phyloP scores from a whole-genome alignment of 2,329 filamentous ascomycete species.

The Beauveria rudraprayagi region DNA sequence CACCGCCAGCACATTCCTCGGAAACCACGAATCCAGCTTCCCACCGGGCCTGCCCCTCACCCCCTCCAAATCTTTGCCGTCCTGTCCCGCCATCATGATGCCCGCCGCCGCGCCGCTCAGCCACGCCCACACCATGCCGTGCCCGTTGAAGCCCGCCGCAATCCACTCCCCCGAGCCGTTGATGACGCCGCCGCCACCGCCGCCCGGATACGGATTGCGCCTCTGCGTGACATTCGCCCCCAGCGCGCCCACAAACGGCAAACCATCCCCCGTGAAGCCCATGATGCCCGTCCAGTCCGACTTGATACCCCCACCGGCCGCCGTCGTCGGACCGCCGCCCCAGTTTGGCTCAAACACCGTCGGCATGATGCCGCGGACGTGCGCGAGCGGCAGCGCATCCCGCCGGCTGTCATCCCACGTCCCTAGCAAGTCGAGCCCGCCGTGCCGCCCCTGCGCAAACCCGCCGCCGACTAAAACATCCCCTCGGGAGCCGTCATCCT shows the following conservation, averaged over 20 bases:
- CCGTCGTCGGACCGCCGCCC: slow-evolving; percentile 19
- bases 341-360: slow-evolving; percentile 32
- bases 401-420: slow-evolving; percentile 36
- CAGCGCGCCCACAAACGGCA: slow-evolving; percentile 43
- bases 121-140: slow-evolving; percentile 48
- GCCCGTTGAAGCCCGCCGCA: slow-evolving; percentile 41
- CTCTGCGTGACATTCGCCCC: slow-evolving; percentile 7
- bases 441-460: slow-evolving; percentile 36
- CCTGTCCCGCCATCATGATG: slow-evolving; percentile 35
- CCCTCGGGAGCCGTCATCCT: slow-evolving; percentile 22
- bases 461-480: slow-evolving; percentile 50
- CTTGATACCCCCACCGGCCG: slow-evolving; percentile 18
- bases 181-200: slow-evolving; percentile 3
- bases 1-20: slow-evolving; percentile 25
- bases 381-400: slow-evolving; percentile 31
- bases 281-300: slow-evolving; percentile 43
- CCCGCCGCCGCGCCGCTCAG: slow-evolving; percentile 40
- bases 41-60: slow-evolving; percentile 29
- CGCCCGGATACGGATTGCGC: slow-evolving; percentile 9
- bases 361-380: slow-evolving; percentile 34
- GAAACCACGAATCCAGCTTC: slow-evolving; percentile 32
- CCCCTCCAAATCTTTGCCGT: slow-evolving; percentile 21
- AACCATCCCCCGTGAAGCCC: slow-evolving; percentile 37
- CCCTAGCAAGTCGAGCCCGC: slow-evolving; percentile 36
- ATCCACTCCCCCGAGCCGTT: slow-evolving; percentile 37